Evolutionary conservation across 768 basidiomycete genomes (phyloP), one percentile per base, ranked within the genome.

Genomic region (Amanita molliuscula): DNA sequence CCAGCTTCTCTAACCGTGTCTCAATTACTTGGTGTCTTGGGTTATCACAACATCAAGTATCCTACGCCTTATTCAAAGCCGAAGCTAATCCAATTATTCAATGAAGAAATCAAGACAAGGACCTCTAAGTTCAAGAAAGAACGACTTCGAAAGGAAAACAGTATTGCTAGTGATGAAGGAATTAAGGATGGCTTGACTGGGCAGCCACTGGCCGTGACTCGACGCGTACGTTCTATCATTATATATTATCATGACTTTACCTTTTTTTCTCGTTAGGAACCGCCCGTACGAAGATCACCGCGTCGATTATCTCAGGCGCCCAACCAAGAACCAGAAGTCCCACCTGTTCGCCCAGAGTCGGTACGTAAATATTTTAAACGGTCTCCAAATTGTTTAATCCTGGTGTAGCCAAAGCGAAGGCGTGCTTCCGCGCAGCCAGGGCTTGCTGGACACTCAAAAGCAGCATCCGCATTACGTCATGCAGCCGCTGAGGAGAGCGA

Each of bases 101-200:
- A 86, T 53, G 77, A 84, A 44, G 77, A 90, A 69, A 75, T 92
- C 54, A 84, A 78, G 61, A 65, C 78, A 16, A 76, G 77, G 48
- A 65, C 73, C 9, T 59, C 62, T 23, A 79, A 78, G 55, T 66
- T 84, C 50, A 81, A 76, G 62, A 80, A 73, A 52, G 82, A 89
- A 54, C 71, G 79, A 41, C 51, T 81, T 34, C 79, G 78, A 67
- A 77, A 72, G 54, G 76, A 79, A 62, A 81, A 79, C 46, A 88
- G 84, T 55, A 63, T 74, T 45, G 81, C 90, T 4, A 90, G 87
- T 58, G 84, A 87, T 53, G 82, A 88, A 50, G 89, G 88, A 4
- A 91, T 92, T 47, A 79, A 70, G 34, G 86, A 92, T 62, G 89
- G 89, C 18, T 54, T 81, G n/a, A 90, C 89, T 6, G 89, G 89